A percentile compares a stretch with the other conserved stretches of the same genome.
Evolutionary conservation across 331 rosid genomes (phyloP).

Genomic region (Telfairia occidentalis): DNA sequence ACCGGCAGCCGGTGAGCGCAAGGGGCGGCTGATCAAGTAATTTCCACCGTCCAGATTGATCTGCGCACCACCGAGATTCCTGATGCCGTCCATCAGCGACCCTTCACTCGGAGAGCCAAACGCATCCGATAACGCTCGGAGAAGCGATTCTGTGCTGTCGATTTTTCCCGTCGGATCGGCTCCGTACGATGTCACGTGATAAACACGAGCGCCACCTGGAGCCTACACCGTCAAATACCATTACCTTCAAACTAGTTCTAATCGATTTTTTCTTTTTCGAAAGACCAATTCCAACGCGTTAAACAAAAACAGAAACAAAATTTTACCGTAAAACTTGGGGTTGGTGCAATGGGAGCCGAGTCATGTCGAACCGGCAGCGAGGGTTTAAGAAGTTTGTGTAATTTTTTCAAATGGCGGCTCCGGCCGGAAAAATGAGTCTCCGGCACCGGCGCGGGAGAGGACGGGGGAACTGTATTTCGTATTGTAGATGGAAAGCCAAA

Average conservation of each 20-base stretch:
- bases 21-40: constrained; percentile 46
- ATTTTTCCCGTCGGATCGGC: constrained; percentile 70
- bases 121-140: constrained; percentile 58
- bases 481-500: not conserved
- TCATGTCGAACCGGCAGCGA: not conserved
- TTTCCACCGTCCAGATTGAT: constrained; percentile 66
- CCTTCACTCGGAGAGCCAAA: constrained; percentile 25
- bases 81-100: constrained; percentile 43
- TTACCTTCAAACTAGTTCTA: no score
- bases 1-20: constrained; percentile 40
- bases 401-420: not conserved
- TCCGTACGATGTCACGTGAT: constrained; percentile 57
- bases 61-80: constrained; percentile 64
- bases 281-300: no score
- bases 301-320: not conserved
- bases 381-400: not conserved
- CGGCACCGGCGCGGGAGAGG: not conserved
- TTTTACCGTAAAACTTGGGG: not conserved
- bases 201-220: constrained; percentile 27
- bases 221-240: constrained; percentile 29
- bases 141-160: constrained; percentile 67
- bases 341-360: not conserved
- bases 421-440: not conserved
- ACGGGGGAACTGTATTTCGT: not conserved
- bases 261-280: no score